These are phyloP conservation scores for Pichia manshurica DNA, from an alignment of 805 yeast genomes.

Conservation along the genomic window DNA sequence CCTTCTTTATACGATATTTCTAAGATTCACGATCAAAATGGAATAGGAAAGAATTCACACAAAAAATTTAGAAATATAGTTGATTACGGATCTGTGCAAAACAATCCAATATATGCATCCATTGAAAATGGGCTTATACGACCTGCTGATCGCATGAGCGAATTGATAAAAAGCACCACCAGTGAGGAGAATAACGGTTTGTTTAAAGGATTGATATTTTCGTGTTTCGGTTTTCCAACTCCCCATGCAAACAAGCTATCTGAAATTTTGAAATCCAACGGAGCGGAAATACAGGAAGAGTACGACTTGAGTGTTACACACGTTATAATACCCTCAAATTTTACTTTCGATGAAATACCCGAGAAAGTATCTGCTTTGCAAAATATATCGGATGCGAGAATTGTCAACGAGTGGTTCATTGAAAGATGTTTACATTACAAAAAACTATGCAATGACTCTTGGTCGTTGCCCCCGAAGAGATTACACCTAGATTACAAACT, in stretches of 20 bases:
- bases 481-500: conserved; percentile 25
- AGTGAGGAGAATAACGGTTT: conserved; percentile 18
- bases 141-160: not conserved
- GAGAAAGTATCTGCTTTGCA: conserved; percentile 11
- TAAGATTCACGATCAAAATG: conserved; percentile 10
- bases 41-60: conserved; percentile 30
- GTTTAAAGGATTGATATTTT: conserved; percentile 40
- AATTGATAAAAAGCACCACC: not conserved
- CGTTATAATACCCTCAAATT: conserved; percentile 25
- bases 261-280: conserved; percentile 17
- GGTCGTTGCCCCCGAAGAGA: conserved; percentile 26
- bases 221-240: conserved; percentile 28
- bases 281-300: conserved; percentile 19
- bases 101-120: conserved; percentile 8
- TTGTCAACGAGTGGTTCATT: conserved; percentile 31
- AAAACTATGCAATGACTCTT: conserved; percentile 19
- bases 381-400: conserved; percentile 24
- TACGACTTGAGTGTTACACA: conserved; percentile 33
- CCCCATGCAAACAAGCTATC: conserved; percentile 17
- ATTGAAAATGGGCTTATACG: not conserved
- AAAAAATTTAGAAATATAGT: conserved; percentile 16
- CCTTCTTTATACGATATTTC: conserved; percentile 36
- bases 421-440: conserved; percentile 26
- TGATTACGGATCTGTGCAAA: conserved; percentile 7
- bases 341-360: conserved; percentile 17